Evolutionary conservation across 345 rosid genomes (phyloP), one percentile per base, ranked within the genome.

Genomic region (Crucihimalaya himalaica): DNA sequence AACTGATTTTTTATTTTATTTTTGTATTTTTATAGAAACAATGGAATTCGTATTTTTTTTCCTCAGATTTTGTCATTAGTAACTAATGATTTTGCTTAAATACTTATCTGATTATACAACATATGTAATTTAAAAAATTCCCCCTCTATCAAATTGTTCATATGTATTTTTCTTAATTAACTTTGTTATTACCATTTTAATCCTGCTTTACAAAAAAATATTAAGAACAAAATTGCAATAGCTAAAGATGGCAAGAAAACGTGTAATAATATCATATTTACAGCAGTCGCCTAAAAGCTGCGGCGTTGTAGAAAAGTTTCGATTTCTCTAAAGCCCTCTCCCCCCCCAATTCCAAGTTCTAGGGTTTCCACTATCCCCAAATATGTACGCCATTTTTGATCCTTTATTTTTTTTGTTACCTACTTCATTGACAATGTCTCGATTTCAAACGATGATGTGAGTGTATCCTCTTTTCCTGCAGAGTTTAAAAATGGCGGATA

Each of bases 401-500:
- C 32, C 16, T 31, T 0, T 27, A 3, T 27, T 27, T 7, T 55
- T 6, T 10, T 11, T 4, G 9, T 66, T 39, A 14, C 29, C 12
- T n/a, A 34, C 37, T 34, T 34, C 40, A 37, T 37, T 23, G 25
- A 23, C 25, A 2, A 23, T 23, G 35, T 32, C 10, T 32, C 14
- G 42, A 10, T 55, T 18, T 19, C 21, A 19, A 20, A 68, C 23
- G 51, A 23, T 54, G 18, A 8, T 34, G 40, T 55, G 54, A 18
- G 19, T 42, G 25, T 37, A 28, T 19, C 6, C 1, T 53, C 8
- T 40, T 3, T 18, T 3, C 2, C 12, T 62, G 19, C 19, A 47
- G 48, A 34, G 39, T 2, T 35, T 35, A 11, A 34, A 10, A 64
- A 87, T 85, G 92, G 88, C 87, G 67, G 91, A 87, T 28, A 63